Base-by-base conservation (phyloP, 306 rosid genomes). In the Citrullus amarus region DNA sequence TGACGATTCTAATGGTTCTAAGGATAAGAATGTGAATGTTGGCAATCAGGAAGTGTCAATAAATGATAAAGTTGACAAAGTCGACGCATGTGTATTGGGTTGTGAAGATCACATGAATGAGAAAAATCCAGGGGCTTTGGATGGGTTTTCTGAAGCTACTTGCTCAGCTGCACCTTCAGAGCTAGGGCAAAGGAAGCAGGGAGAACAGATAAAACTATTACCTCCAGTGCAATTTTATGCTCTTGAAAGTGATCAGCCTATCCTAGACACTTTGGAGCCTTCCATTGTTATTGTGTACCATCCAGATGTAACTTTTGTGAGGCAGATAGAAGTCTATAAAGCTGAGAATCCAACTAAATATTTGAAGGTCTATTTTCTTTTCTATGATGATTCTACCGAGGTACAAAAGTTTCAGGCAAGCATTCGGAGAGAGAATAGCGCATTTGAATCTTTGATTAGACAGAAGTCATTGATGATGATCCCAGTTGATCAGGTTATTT, bases 381-480 rank as follows among this genome's bases (percentile, higher is more conserved):
- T 95, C 89, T 95, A 95, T 75, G 98, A 95, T 81, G 90, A 89
- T 71, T 95, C 98, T 59, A 87, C 98, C 3, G 98, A 95, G 88
- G 97, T 81, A 82, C 97, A 87, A 85, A 95, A 92, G 84, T 92
- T 92, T 79, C 93, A 92, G 88, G 97, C 98, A 6, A 92, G 96
- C 82, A 91, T 95, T 76, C 89, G 96, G 61, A 86, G 90, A 85
- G 98, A 95, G 86, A 95, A 95, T 82, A 94, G 91, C 59, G 98
- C 97, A 60, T 95, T 95, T 85, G 98, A 95, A 89, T 95, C 98
- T 83, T 85, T 95, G 82, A 95, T 92, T 74, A 86, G 98, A 84
- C 98, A 92, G 87, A 95, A 95, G 83, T 95, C 97, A 79, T 82
- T 91, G 90, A 95, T 95, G 98, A 92, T 92, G 89, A 91, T 95